Conservation (phyloP, 352 stramenopile species). For the Phytophthora sp. region DNA sequence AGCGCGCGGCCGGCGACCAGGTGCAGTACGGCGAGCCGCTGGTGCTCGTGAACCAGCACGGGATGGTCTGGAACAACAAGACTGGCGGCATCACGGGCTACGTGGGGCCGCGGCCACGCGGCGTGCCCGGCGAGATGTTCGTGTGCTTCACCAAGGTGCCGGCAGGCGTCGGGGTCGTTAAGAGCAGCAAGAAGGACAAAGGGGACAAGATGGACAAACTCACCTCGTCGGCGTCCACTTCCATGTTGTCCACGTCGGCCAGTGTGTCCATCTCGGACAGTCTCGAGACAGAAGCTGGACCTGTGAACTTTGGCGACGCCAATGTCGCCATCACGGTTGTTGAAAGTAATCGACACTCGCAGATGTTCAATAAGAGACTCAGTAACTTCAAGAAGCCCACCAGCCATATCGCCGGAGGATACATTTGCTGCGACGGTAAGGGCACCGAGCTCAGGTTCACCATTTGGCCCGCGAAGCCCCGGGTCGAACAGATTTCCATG, state of each 20-base stretch:
- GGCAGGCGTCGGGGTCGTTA: slow-evolving; percentile 16
- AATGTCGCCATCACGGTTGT: slow-evolving; percentile 78
- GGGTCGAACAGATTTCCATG: slow-evolving; percentile 85
- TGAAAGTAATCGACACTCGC: slow-evolving; percentile 83
- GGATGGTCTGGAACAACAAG: slow-evolving; percentile 91
- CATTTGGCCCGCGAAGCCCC: slow-evolving; percentile 64
- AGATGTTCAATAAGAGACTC: slow-evolving; percentile 86
- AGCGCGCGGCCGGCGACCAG: slow-evolving; percentile 43
- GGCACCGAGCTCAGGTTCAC: slow-evolving; percentile 73
- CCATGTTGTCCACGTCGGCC: slow-evolving; percentile 21
- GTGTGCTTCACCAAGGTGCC: slow-evolving; percentile 61
- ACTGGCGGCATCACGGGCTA: slow-evolving; percentile 88
- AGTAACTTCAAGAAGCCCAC: slow-evolving; percentile 91
- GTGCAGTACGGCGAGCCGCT: slow-evolving; percentile 79
- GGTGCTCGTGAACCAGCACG: slow-evolving; percentile 86
- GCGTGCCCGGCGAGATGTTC: slow-evolving; percentile 78
- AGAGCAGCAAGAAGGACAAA: slow-evolving; percentile 33
- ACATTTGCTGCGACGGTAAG: slow-evolving; percentile 90
- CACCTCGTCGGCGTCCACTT: slow-evolving; percentile 20
- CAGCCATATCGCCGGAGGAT: slow-evolving; percentile 75
- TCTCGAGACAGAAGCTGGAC: slow-evolving; percentile 18
- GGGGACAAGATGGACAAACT: slow-evolving; percentile 21
- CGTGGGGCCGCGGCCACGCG: slow-evolving; percentile 68
- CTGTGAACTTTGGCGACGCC: slow-evolving; percentile 70
- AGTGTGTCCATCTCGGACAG: slow-evolving; percentile 24